phyloP scores from a whole-genome alignment of 768 basidiomycete species.

The Leccinum subtestaceum region DNA sequence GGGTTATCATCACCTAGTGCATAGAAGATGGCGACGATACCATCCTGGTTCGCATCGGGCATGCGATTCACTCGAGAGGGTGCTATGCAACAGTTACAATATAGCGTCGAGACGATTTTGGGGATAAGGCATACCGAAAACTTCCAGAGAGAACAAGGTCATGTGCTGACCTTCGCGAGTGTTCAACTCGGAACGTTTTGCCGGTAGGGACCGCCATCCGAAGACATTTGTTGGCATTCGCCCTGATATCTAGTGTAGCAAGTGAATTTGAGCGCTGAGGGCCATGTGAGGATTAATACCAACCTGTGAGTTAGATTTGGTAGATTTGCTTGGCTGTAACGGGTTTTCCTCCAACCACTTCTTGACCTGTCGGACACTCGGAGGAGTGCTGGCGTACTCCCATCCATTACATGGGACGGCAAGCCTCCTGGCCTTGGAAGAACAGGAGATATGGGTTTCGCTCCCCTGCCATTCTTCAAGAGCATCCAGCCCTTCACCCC shows the following conservation, averaged over 20 bases:
- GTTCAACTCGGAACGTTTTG: conserved; percentile 36
- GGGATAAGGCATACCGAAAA: conserved; percentile 65
- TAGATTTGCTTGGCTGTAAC: conserved; percentile 13
- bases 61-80: conserved; percentile 55
- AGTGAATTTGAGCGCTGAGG: background rate
- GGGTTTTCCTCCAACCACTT: conserved; percentile 47
- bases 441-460: conserved; percentile 3
- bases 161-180: conserved; percentile 68
- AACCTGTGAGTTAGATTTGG: conserved; percentile 52
- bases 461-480: conserved; percentile 59
- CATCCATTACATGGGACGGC: conserved; percentile 53
- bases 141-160: conserved; percentile 78
- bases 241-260: conserved; percentile 54
- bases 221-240: conserved; percentile 74
- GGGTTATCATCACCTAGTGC: conserved; percentile 51
- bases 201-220: conserved; percentile 61
- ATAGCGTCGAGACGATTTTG: background rate
- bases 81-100: conserved; percentile 37
- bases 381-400: conserved; percentile 78
- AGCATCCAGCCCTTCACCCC: conserved; percentile 51
- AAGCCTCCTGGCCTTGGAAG: conserved; percentile 1
- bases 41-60: conserved; percentile 58
- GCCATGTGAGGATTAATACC: background rate
- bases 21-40: conserved; percentile 70
- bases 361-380: conserved; percentile 52